Conservation (phyloP, 352 stramenopile genomes). For the Phytophthora idaei region DNA sequence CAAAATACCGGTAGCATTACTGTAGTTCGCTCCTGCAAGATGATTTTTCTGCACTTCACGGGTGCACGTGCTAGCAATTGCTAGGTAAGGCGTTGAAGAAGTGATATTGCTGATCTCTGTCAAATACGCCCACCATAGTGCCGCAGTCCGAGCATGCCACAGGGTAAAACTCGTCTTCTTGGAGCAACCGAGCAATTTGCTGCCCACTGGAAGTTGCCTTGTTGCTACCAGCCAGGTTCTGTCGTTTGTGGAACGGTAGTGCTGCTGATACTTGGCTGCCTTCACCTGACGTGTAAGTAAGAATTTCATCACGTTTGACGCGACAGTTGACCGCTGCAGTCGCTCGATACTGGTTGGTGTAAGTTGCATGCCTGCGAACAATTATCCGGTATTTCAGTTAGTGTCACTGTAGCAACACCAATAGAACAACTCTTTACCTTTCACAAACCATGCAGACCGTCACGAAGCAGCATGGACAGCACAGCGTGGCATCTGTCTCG, state of each 20-base stretch:
- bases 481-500: conserved; percentile 63
- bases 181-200: conserved; percentile 37
- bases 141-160: conserved; percentile 79
- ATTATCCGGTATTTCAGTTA: conserved; percentile 4
- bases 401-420: not conserved
- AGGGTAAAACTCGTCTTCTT: conserved; percentile 64
- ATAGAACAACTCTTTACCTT: conserved; percentile 33
- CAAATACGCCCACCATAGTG: conserved; percentile 75
- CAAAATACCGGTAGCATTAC: too few relatives aligned
- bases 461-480: conserved; percentile 84
- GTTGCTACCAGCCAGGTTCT: conserved; percentile 25
- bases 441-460: conserved; percentile 80
- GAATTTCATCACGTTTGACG: conserved; percentile 68
- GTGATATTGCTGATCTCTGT: conserved; percentile 63
- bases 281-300: conserved; percentile 53
- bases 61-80: conserved; percentile 36
- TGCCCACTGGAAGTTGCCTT: conserved; percentile 24
- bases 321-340: conserved; percentile 71
- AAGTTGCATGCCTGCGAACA: conserved; percentile 56
- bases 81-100: conserved; percentile 85
- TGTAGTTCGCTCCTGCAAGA: too few relatives aligned
- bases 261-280: conserved; percentile 16
- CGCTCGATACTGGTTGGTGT: conserved; percentile 75
- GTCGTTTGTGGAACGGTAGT: conserved; percentile 48
- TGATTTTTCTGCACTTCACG: too few relatives aligned